Base-by-base conservation (phyloP, 148 eudicot species). In the Arbutus unedo region DNA sequence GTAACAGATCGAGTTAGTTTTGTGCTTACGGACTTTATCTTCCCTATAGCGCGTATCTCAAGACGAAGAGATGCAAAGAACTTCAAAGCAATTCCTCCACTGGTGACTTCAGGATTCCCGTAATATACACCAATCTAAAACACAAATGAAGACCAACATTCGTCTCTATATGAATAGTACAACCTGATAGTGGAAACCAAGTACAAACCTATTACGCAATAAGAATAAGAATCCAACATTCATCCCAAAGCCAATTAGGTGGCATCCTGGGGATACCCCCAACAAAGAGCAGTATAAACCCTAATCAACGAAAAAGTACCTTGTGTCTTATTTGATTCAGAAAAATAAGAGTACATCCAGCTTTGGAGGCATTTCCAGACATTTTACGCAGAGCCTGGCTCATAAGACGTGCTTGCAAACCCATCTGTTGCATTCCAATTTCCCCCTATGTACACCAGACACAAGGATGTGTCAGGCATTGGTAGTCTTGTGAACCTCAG, bases 331-430 rank as follows among this genome's bases (percentile, higher is more conserved):
- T 96, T 88, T 96, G 98, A 88, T 96, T 96, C 77, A 95, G 85
- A 64, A 95, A 95, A 76, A 95, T 92, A 86, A 95, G 98, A 62
- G 98, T 95, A 83, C 98, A 95, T 43, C 98, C 98, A 75, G 98
- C 98, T 90, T 95, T 95, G 62, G 98, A 95, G 84, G 98, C 98
- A 89, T 95, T 95, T 78, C 98, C 98, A 74, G 98, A 95, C 98
- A 95, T 95, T 89, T 95, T 95, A 84, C 98, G 96, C 86, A 95
- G 85, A 44, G 98, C 98, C 85, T 95, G 98, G 84, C 98, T 95
- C 98, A 95, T 95, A 82, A 95, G 92, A 70, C 98, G 96, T 70
- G 98, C 98, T 88, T 95, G 98, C 89, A 95, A 84, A 77, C 98
- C 98, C 89, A 95, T 95, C 89, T 95, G 98, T 85, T 93, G 98